Evolutionary conservation across 345 rosid genomes (phyloP), one percentile per base, ranked within the genome.

Genomic region (Diplotaxis tenuifolia): DNA sequence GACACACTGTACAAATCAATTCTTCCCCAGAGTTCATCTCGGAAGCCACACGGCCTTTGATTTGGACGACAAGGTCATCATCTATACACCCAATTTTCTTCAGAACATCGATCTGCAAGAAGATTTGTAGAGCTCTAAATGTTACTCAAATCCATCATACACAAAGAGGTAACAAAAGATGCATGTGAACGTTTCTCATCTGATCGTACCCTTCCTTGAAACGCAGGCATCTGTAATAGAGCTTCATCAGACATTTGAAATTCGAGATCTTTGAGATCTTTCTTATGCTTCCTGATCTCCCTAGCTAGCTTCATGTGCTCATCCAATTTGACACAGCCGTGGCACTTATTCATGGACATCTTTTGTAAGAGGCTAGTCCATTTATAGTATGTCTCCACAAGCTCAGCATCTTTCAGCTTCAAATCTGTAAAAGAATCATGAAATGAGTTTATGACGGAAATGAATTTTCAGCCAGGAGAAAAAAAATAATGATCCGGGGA

Each of bases 21-120:
- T 95, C 99, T 86, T 95, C 99, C 76, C 97, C 99, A 34, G 97
- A 95, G 79, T 90, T 95, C 97, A 95, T 95, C 91, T 92, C 97
- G 78, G 97, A 94, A 70, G 97, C 96, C 28, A 95, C 96, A 61
- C 97, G 96, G 19, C 99, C 99, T 82, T 92, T 95, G 56, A 95
- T 85, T 84, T 95, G 96, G 67, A 95, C 96, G 9, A 91, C 96
- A 16, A 87, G 96, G 65, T 95, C 96, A 65, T 76, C 82, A 84
- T 95, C 92, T 74, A 95, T 83, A 70, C 96, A 91, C 49, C 96
- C 96, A 76, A 92, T 90, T 50, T 88, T 81, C 84, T 87, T 89
- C 69, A 95, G 84, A 81, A 95, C 87, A 78, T 95, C 90, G 31
- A 95, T 89, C 99, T 95, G 88, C 83, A 83, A 72, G 23, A 23